Evolutionary conservation across 1,139 yeast species (phyloP).

Genomic region (Suhomyces guaymorum): DNA sequence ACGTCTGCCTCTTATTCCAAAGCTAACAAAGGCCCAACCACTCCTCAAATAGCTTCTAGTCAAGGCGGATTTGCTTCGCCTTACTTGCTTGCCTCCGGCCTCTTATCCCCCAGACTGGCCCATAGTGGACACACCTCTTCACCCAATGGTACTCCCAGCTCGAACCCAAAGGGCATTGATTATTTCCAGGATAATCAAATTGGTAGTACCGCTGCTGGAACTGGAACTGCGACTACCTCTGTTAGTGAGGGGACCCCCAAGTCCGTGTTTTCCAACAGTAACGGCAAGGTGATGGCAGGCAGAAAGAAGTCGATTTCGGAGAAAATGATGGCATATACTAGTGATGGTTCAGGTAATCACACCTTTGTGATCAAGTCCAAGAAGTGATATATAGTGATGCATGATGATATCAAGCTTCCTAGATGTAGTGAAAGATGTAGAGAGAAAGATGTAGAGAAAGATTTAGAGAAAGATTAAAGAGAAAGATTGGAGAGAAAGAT

Average conservation of each 20-base stretch:
- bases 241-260: conserved; percentile 23
- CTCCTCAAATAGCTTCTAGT: conserved; percentile 29
- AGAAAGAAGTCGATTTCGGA: conserved; percentile 29
- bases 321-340: conserved; percentile 45
- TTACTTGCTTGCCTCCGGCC: conserved; percentile 57
- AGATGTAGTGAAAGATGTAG: too few species aligned
- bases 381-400: conserved; percentile 20
- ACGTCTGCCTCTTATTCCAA: conserved; percentile 22
- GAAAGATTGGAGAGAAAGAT: too few species aligned
- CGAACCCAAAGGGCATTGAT: conserved; percentile 15
- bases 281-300: conserved; percentile 30
- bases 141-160: conserved; percentile 26
- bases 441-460: too few species aligned
- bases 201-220: conserved; percentile 7
- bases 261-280: conserved; percentile 23
- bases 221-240: conserved; percentile 2
- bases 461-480: too few species aligned
- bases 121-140: conserved; percentile 19
- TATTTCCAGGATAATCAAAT: conserved; percentile 16
- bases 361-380: conserved; percentile 42
- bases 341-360: conserved; percentile 45
- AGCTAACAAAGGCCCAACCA: conserved; percentile 27
- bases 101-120: conserved; percentile 49
- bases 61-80: conserved; percentile 59
- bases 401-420: conserved; percentile 1